Conservation (phyloP, 345 rosid species). For the Hibiscus trionum region DNA sequence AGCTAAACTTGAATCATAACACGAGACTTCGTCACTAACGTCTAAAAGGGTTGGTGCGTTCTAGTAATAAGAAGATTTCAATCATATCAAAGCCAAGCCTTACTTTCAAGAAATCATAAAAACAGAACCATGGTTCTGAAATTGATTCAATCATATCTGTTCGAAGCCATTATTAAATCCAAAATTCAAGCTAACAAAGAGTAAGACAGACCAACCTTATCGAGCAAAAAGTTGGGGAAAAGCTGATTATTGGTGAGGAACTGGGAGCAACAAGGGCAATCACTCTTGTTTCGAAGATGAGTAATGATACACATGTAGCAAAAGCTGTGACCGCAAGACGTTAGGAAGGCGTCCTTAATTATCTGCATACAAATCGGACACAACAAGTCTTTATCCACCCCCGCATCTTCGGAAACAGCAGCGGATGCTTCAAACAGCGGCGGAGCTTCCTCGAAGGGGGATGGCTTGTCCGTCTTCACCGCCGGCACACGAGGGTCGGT, state of each 20-base stretch:
- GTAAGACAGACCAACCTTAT: slow-evolving; percentile 45
- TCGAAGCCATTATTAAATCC: not conserved
- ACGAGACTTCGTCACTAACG: not conserved
- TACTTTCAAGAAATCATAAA: not conserved
- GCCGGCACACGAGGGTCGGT: slow-evolving; percentile 59
- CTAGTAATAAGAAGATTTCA: not conserved
- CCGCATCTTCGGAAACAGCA: slow-evolving; percentile 14
- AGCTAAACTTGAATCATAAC: not conserved
- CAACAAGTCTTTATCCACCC: slow-evolving; percentile 68
- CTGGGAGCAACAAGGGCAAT: slow-evolving; percentile 91
- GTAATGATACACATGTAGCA: slow-evolving; percentile 92
- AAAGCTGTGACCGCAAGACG: slow-evolving; percentile 93
- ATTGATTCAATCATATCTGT: not conserved
- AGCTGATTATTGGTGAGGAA: slow-evolving; percentile 67
- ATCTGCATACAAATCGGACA: slow-evolving; percentile 99
- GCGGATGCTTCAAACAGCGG: slow-evolving; percentile 19
- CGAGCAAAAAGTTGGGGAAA: slow-evolving; percentile 80
- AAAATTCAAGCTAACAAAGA: slow-evolving; percentile 7
- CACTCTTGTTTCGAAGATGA: slow-evolving; percentile 82
- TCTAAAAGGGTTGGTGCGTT: not conserved
- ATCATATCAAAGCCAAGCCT: not conserved
- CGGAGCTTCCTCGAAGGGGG: slow-evolving; percentile 14
- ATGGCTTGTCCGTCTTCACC: slow-evolving; percentile 38
- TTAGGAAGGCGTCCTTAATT: slow-evolving; percentile 85
- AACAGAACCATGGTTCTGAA: not conserved